Evolutionary conservation across 495 filamentous ascomycete genomes (phyloP).

Genomic region (Penicillium manginii): DNA sequence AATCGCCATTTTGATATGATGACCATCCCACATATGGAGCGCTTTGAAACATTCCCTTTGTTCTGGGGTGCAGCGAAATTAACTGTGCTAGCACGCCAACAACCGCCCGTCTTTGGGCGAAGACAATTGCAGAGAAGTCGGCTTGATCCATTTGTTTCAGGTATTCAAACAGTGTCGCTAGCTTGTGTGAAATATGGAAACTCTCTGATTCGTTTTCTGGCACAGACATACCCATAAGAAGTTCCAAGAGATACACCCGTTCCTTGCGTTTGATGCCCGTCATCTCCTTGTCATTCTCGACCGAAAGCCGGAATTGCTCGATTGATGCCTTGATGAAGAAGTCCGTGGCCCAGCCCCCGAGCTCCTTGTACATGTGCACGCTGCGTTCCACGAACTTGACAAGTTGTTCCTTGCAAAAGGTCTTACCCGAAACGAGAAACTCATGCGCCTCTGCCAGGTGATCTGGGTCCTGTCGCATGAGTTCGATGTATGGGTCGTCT

Average conservation of each 20-base stretch:
- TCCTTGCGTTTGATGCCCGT: constrained; percentile 55
- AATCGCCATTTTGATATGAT: constrained; percentile 41
- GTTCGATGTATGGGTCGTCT: constrained; percentile 72
- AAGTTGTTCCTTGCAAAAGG: constrained; percentile 67
- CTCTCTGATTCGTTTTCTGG: constrained; percentile 23
- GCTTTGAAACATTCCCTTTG: constrained; percentile 60
- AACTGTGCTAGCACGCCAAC: constrained; percentile 70
- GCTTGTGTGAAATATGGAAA: constrained; percentile 53
- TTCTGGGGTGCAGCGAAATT: constrained; percentile 62
- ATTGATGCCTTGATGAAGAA: constrained; percentile 68
- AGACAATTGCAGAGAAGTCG: constrained; percentile 72
- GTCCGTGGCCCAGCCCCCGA: constrained; percentile 76
- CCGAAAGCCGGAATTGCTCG: constrained; percentile 43
- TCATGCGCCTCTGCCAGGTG: constrained; percentile 43
- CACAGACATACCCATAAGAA: constrained; percentile 51
- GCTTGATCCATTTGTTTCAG: constrained; percentile 48
- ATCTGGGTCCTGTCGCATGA: constrained; percentile 44
- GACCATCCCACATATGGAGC: constrained; percentile 73
- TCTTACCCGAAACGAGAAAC: constrained; percentile 55
- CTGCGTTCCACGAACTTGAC: constrained; percentile 52
- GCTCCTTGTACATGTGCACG: constrained; percentile 55
- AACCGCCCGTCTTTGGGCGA: constrained; percentile 73
- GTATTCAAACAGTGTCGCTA: constrained; percentile 55
- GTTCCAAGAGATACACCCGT: constrained; percentile 59
- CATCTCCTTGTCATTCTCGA: constrained; percentile 33